These are phyloP conservation scores for Oemleria cerasiformis DNA, from an alignment of 306 rosid species.

Conservation along the genomic window DNA sequence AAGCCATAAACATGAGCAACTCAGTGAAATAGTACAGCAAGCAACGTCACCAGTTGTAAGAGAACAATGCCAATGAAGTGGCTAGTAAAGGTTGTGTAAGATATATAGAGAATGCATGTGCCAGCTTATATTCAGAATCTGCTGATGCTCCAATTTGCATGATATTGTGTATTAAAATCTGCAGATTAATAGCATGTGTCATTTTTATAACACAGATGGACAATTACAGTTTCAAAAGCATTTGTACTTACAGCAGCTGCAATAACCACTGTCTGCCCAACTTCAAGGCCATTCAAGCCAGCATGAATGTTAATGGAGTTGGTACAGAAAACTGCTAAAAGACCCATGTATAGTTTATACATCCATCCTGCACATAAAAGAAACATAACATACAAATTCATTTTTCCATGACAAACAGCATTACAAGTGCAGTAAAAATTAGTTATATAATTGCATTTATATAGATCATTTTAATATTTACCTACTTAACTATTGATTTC, in stretches of 20 bases:
- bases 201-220: constrained; percentile 21
- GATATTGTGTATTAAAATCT: constrained; percentile 73
- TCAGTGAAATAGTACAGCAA: neutral
- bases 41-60: constrained; percentile 65
- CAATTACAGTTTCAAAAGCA: constrained; percentile 15
- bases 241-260: constrained; percentile 66
- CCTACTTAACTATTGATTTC: neutral
- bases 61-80: constrained; percentile 67
- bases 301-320: constrained; percentile 95
- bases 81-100: constrained; percentile 79
- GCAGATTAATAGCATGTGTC: constrained; percentile 30
- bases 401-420: neutral
- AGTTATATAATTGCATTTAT: neutral
- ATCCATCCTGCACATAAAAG: constrained; percentile 62
- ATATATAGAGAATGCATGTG: constrained; percentile 80
- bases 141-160: constrained; percentile 83
- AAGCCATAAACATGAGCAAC: constrained; percentile 13
- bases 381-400: neutral
- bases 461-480: neutral
- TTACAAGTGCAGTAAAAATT: neutral
- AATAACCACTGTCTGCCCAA: constrained; percentile 86
- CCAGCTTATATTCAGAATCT: constrained; percentile 75
- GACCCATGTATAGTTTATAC: constrained; percentile 91
- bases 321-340: constrained; percentile 94
- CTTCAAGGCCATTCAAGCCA: constrained; percentile 87